phyloP scores from a whole-genome alignment of 2,329 filamentous ascomycete genomes.

The Claviceps sp. region DNA sequence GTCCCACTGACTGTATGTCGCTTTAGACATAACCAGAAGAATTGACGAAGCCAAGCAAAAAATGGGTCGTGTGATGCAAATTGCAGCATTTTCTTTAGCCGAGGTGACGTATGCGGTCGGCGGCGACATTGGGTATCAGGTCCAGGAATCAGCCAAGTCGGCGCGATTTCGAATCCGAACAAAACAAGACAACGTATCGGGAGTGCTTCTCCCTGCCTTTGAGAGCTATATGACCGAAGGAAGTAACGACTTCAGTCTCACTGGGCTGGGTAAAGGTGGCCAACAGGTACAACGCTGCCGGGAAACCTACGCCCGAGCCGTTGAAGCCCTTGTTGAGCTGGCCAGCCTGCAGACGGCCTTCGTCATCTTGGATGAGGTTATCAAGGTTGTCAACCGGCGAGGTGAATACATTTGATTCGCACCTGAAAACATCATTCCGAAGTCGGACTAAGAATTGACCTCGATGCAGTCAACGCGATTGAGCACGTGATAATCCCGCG shows the following conservation, averaged over 20 bases:
- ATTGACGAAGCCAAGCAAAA: slow-evolving; percentile 99
- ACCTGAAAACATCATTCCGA: neutral
- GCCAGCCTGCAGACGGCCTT: slow-evolving; percentile 95
- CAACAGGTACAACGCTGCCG: slow-evolving; percentile 92
- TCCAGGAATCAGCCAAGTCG: slow-evolving; percentile 88
- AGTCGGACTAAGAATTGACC: slow-evolving; percentile 1
- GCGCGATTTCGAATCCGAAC: slow-evolving; percentile 87
- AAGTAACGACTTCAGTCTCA: slow-evolving; percentile 91
- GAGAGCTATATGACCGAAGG: slow-evolving; percentile 83
- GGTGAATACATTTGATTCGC: slow-evolving; percentile 33
- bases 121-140: slow-evolving; percentile 90
- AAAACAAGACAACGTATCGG: slow-evolving; percentile 96
- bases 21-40: slow-evolving; percentile 76
- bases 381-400: slow-evolving; percentile 97
- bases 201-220: slow-evolving; percentile 85
- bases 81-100: slow-evolving; percentile 91
- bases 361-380: slow-evolving; percentile 94
- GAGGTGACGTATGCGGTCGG: slow-evolving; percentile 97
- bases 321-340: slow-evolving; percentile 89
- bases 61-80: slow-evolving; percentile 99
- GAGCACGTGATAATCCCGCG: slow-evolving; percentile 94
- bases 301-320: slow-evolving; percentile 90
- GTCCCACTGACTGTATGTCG: slow-evolving; percentile 1
- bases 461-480: slow-evolving; percentile 68
- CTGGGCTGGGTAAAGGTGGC: slow-evolving; percentile 88